Evolutionary conservation across 2,329 filamentous ascomycete species (phyloP), one percentile per base, ranked within the genome.

Genomic region (Fusarium fracticaudum): DNA sequence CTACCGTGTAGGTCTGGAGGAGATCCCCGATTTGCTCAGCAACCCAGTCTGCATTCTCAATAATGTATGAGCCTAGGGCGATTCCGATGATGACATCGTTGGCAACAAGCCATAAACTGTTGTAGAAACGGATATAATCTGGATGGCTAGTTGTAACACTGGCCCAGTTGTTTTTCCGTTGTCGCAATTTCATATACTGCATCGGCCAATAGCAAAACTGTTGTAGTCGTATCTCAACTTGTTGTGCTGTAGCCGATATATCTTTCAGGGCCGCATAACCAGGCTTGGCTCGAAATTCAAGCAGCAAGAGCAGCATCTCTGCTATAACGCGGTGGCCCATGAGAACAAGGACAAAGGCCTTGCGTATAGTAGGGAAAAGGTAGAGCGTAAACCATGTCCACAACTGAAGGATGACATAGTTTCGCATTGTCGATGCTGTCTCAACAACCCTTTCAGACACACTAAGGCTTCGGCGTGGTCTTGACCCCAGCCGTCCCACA

Each of bases 151-250:
- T 96, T 1, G 95, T 98, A 63, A 98, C 93, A 81, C 96, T 98
- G 67, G 95, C 94, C 96, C 96, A 98, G 77, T 97, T 94, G 72
- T 92, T 91, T 80, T 97, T 97, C 44, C 95, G 89, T 79, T 94
- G 91, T n/a, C 95, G 92, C 53, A 99, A 84, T 22, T 95, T 98
- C 48, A 96, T 88, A 80, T 98, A 98, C 81, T 99, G 96, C 83
- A 97, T 94, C 5, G 96, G 97, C 95, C 96, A 98, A 82, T 99
- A 99, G 83, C 96, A 98, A 80, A 98, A 98, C 81, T 99, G 96
- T 80, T 98, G 95, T 29, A 99, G 88, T 10, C 96, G 93, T 74
- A 99, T 98, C 83, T 99, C 96, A 41, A 99, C 92, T 83, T 99
- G 96, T 81, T 99, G 96, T 31, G 96, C 96, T 1, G 96, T 98